Evolutionary conservation across 2,329 filamentous ascomycete genomes (phyloP).

Genomic region (Aspergillus texensis): DNA sequence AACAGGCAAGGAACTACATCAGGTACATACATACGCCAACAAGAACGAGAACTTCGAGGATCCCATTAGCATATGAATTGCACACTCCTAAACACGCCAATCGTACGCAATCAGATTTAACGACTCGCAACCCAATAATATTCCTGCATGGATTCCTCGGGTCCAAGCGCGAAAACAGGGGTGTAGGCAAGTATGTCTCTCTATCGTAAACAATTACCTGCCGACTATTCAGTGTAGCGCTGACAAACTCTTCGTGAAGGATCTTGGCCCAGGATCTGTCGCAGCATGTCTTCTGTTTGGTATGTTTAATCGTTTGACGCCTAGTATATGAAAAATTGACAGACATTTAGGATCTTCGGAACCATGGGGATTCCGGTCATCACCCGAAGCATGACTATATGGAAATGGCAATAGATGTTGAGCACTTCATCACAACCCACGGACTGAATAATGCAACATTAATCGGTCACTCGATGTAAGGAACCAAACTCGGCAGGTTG

Average conservation of each 20-base stretch:
- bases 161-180: constrained; percentile 85
- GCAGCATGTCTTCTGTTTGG: constrained; percentile 7
- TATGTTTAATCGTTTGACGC: background rate
- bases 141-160: constrained; percentile 91
- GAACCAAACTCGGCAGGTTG: too few relatives aligned
- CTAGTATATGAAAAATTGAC: background rate
- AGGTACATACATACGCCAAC: background rate
- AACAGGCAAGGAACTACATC: background rate
- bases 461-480: constrained; percentile 14
- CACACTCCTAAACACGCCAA: background rate
- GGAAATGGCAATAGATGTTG: constrained; percentile 28
- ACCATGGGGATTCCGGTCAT: constrained; percentile 88
- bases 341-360: constrained; percentile 71
- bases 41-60: background rate
- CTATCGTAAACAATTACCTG: background rate
- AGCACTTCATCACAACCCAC: constrained; percentile 23
- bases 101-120: background rate
- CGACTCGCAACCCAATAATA: constrained; percentile 61
- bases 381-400: constrained; percentile 25
- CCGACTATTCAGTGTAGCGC: background rate
- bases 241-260: constrained; percentile 14
- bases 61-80: constrained; percentile 12
- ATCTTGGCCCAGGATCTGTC: constrained; percentile 10
- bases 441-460: constrained; percentile 12
- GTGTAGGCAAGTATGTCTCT: constrained; percentile 78